Evolutionary conservation across 1,284 basidiomycete genomes (phyloP).

Genomic region (Malassezia brasiliensis): DNA sequence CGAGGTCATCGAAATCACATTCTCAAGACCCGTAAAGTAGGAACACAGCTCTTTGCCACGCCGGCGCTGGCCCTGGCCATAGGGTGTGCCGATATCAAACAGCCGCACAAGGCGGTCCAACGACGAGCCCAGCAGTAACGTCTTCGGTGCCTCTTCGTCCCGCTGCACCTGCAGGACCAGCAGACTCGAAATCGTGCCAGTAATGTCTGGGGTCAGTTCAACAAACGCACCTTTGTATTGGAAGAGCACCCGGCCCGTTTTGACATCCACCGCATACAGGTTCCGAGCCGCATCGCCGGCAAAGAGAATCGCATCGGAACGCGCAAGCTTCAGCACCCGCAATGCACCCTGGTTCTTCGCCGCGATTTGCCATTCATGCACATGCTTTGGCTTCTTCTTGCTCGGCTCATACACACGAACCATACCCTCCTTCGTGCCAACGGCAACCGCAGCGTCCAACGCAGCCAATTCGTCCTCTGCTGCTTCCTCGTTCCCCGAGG

Average conservation of each 20-base stretch:
- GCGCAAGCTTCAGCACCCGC: not conserved
- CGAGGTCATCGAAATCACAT: not conserved
- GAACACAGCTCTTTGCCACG: constrained; percentile 10
- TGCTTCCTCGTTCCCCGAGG: not conserved
- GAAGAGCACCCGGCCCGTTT: constrained; percentile 8
- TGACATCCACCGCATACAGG: constrained; percentile 7
- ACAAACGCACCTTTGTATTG: constrained; percentile 10
- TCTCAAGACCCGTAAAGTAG: constrained; percentile 16
- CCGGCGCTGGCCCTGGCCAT: constrained; percentile 4
- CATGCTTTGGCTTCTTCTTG: not conserved
- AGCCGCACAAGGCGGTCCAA: constrained; percentile 13
- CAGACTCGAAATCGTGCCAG: constrained; percentile 7
- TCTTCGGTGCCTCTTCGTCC: not conserved
- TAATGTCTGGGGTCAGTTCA: constrained; percentile 6
- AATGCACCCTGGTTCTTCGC: constrained; percentile 15
- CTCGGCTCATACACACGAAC: constrained; percentile 14
- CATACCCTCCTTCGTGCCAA: constrained; percentile 17
- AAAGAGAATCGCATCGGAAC: not conserved
- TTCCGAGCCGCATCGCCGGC: constrained; percentile 10
- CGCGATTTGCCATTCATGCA: constrained; percentile 10
- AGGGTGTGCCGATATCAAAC: constrained; percentile 3
- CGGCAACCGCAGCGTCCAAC: not conserved
- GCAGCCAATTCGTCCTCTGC: not conserved
- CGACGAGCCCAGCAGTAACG: constrained; percentile 3
- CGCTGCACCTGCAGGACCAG: not conserved